Evolutionary conservation across 176 grass and related monocot species (phyloP).

Genomic region (Aegilops speltoides): DNA sequence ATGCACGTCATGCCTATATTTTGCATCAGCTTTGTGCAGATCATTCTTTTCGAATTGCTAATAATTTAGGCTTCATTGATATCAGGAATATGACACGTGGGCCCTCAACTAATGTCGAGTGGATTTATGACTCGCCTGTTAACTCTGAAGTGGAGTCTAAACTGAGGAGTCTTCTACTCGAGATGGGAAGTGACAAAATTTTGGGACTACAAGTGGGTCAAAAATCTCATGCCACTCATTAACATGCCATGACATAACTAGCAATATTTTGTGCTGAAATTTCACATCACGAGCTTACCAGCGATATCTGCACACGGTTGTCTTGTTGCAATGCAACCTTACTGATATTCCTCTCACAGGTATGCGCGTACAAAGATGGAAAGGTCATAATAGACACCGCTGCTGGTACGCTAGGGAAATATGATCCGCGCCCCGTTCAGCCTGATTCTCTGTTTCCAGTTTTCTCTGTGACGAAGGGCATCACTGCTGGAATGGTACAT

Average conservation of each 20-base stretch:
- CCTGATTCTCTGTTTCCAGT: constrained; percentile 96
- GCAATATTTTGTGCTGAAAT: background rate
- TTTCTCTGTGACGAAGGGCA: constrained; percentile 97
- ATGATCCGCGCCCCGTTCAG: constrained; percentile 89
- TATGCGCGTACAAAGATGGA: constrained; percentile 98
- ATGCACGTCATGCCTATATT: constrained; percentile 7
- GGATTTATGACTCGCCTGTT: constrained; percentile 86
- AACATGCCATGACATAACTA: background rate
- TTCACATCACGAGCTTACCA: background rate
- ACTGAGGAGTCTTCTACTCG: constrained; percentile 68
- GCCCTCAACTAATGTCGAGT: constrained; percentile 42
- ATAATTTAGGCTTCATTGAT: constrained; percentile 30
- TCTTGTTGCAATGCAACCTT: constrained; percentile 13
- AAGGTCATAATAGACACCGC: constrained; percentile 98
- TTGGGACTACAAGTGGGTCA: constrained; percentile 89
- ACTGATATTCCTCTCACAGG: constrained; percentile 39
- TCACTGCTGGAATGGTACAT: constrained; percentile 91
- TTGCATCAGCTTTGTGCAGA: constrained; percentile 19
- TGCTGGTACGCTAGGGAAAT: constrained; percentile 81
- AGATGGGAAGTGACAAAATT: constrained; percentile 87
- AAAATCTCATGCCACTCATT: background rate
- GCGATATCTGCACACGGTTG: background rate
- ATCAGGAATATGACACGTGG: constrained; percentile 48
- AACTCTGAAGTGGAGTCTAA: constrained; percentile 86
- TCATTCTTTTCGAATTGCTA: constrained; percentile 20